Percentiles rank a stretch among this genome's conserved stretches.
Conservation (phyloP, 805 yeast genomes). For the Starmera caribaea region DNA sequence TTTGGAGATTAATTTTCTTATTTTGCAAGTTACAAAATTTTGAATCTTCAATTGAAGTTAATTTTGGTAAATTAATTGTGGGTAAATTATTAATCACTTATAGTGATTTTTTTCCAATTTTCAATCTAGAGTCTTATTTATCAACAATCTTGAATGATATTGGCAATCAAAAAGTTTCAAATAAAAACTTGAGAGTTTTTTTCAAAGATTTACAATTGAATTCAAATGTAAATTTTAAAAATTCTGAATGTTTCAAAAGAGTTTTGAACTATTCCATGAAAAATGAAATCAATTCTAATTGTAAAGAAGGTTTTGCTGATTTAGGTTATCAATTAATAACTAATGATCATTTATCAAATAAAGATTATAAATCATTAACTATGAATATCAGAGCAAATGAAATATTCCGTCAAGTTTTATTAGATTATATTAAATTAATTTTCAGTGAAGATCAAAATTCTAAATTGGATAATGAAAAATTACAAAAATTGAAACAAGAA, state of each 20-base stretch:
- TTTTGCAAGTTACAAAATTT: constrained; percentile 11
- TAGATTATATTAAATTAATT: constrained; percentile 16
- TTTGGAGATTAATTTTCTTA: constrained; percentile 5
- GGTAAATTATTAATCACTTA: constrained; percentile 13
- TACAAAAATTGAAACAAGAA: constrained; percentile 15
- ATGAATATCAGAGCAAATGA: constrained; percentile 21
- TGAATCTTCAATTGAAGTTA: constrained; percentile 10
- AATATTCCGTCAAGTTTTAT: constrained; percentile 16
- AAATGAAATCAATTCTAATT: constrained; percentile 10
- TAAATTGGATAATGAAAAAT: constrained; percentile 12
- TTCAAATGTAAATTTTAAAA: constrained; percentile 2
- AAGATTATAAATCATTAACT: constrained; percentile 15
- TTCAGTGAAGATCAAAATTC: constrained; percentile 9
- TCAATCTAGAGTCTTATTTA: constrained; percentile 9
- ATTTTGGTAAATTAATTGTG: constrained; percentile 11
- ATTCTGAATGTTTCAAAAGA: constrained; percentile 16
- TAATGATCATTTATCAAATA: constrained; percentile 13
- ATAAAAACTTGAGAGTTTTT: constrained; percentile 14
- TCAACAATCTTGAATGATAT: constrained; percentile 10
- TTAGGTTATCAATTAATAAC: constrained; percentile 15
- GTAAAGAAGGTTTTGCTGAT: constrained; percentile 16
- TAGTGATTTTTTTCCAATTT: constrained; percentile 9
- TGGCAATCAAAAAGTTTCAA: constrained; percentile 13
- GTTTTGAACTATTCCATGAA: constrained; percentile 13
- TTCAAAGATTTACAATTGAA: constrained; percentile 13